Base-by-base conservation (phyloP, 495 filamentous ascomycete genomes). In the Thermochaetoides thermophila region DNA sequence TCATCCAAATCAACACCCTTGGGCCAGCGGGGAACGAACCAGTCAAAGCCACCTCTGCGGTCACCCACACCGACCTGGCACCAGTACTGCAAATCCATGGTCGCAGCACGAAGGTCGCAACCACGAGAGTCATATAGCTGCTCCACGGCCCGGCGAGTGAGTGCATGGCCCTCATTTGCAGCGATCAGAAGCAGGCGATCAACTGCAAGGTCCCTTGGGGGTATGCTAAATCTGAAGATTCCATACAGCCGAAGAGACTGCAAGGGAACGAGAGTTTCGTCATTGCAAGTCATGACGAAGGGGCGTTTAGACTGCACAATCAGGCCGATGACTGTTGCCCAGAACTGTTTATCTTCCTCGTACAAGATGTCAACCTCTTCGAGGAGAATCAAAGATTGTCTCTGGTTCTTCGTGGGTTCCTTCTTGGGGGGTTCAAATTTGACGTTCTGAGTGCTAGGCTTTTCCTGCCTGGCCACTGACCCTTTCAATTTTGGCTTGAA, bases 51-150 rank as follows among this genome's bases (percentile, higher is more conserved):
- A 1, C 81, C 78, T 49, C 81, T 81, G 10, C 72, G 64, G 45
- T 91, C 87, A n/a, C 91, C 91, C 17, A 96, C 72, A 1, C 73
- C 85, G 55, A 96, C 84, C 55, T 95, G 89, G 46, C 91, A 96
- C 84, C 84, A 95, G 52, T 89, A 92, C 41, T 92, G 74, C 8
- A 99, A 63, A 31, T 99, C 84, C 38, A 69, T 78, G n/a, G 96
- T 73, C 0, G 76, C 74, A 17, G 73, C 81, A 14, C 91, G 73
- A 13, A 99, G 60, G 49, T 96, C 89, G 27, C 64, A 52, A 2
- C 63, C 45, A 17, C 76, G 74, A 1, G 72, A 68, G 27, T 65
- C 54, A 44, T 84, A 94, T 3, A 99, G 68, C 23, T 64, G 57
- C 34, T 65, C 60, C 2, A 89, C 64, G 0, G 81, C 72, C 5